These are phyloP conservation scores for Pichia occidentalis DNA, from an alignment of 805 yeast species.

Conservation along the genomic window DNA sequence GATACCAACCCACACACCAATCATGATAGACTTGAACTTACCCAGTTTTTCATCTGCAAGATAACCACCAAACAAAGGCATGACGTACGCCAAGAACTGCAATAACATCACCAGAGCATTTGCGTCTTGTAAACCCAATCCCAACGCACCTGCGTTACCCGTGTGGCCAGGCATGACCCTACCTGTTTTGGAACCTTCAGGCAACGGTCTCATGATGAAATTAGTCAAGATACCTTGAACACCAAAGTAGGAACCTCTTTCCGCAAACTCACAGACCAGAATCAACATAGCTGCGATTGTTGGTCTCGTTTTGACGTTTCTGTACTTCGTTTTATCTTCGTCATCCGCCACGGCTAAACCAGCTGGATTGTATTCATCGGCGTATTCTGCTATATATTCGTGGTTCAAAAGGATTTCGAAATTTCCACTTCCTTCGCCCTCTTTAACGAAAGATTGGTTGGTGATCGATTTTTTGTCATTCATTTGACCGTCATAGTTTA, in stretches of 20 bases:
- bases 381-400: slow-evolving; percentile 21
- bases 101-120: slow-evolving; percentile 42
- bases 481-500: too few species aligned
- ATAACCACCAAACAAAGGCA: slow-evolving; percentile 48
- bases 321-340: slow-evolving; percentile 29
- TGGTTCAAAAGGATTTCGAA: too few species aligned
- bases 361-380: slow-evolving; percentile 28
- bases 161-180: slow-evolving; percentile 28
- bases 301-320: slow-evolving; percentile 38
- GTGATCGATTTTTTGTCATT: too few species aligned
- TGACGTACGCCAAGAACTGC: slow-evolving; percentile 43
- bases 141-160: slow-evolving; percentile 45
- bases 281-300: slow-evolving; percentile 39
- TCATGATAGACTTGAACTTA: slow-evolving; percentile 42
- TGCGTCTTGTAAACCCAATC: slow-evolving; percentile 39
- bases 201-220: slow-evolving; percentile 45
- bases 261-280: slow-evolving; percentile 45
- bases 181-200: slow-evolving; percentile 40
- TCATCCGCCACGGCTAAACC: slow-evolving; percentile 23
- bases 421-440: too few species aligned
- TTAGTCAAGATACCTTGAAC: slow-evolving; percentile 38
- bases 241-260: slow-evolving; percentile 50
- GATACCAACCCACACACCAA: slow-evolving; percentile 42
- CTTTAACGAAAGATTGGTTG: too few species aligned
- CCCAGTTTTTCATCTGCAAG: slow-evolving; percentile 45